Evolutionary conservation across 371 early-diverging fungal species (phyloP), one percentile per base, ranked within the genome.

Genomic region (Zychaea mexicana): DNA sequence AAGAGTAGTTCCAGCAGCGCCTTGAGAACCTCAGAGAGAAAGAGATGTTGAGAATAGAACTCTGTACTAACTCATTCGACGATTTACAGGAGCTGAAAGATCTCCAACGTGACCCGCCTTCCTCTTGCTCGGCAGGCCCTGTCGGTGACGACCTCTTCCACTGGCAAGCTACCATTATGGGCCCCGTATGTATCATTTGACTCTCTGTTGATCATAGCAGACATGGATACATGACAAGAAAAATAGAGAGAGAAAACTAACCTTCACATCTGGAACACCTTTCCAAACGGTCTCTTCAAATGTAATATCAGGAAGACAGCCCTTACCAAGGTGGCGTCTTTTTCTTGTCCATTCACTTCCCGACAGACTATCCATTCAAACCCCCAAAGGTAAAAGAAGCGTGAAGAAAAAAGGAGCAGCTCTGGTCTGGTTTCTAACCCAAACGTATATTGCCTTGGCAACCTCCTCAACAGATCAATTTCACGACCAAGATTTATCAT

Each of bases 341-440:
- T 84, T 97, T 99, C 88, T 86, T 99, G 65, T 85, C 92, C 53
- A 99, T 99, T 77, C 95, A 94, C 74, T 98, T 99, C 85, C 98
- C 99, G 38, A 93, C 95, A 45, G 99, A 99, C 78, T 99, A 99
- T 74, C 99, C 99, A 49, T 99, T 99, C 90, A 98, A 98, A 88
- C 98, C 99, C 56, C 99, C 99, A 71, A 96, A 96, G 91, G 89
- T 86, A 76, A 52, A 42, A 56, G 8, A 12, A 28, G 21, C n/a
- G 26, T 8, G 9, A 49, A 24, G n/a, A 49, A 22, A 49, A 49
- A 22, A 26, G 22, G 49, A 22, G 49, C 7, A 6, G 4, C 5
- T 22, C 26, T 31, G 4, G 39, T n/a, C n/a, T n/a, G n/a, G n/a
- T n/a, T 57, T 3, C 31, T 19, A 45, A 38, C 12, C 31, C 53